A percentile compares a stretch with the other conserved stretches of the same genome.
Conservation (phyloP, 495 filamentous ascomycete genomes). For the Aspergillus ostianus region DNA sequence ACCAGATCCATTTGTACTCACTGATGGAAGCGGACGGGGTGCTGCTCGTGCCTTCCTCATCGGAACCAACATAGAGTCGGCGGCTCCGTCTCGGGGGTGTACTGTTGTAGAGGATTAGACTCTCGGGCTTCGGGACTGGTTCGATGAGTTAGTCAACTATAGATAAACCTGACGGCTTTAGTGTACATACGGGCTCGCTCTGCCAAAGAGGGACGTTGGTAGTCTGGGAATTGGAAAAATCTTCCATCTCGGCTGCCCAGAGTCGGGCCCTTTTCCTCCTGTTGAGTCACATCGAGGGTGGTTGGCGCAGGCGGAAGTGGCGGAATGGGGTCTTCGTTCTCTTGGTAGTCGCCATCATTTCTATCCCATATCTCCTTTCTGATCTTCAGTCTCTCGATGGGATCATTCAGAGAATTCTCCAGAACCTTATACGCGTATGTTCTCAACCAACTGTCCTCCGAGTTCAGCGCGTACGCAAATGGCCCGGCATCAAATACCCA, state of each 20-base stretch:
- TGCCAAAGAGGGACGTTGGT: conserved; percentile 18
- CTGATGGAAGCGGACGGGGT: conserved; percentile 12
- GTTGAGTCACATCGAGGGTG: background rate
- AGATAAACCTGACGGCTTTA: background rate
- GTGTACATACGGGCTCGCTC: conserved; percentile 1
- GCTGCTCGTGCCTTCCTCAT: conserved; percentile 3
- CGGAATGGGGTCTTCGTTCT: conserved; percentile 27
- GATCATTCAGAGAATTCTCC: conserved; percentile 14
- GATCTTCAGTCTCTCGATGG: conserved; percentile 11
- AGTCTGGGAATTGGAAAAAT: conserved; percentile 1
- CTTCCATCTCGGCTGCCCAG: background rate
- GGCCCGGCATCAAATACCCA: conserved; percentile 32
- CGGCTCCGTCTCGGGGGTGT: background rate
- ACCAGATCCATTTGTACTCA: conserved; percentile 36
- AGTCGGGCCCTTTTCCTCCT: background rate
- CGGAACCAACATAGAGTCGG: background rate
- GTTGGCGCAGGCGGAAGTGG: conserved; percentile 11
- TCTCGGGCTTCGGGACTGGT: background rate
- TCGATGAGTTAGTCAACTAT: background rate
- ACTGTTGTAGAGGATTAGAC: background rate
- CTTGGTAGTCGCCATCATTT: background rate
- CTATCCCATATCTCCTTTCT: conserved; percentile 13
- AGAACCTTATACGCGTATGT: conserved; percentile 22
- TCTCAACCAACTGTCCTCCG: conserved; percentile 13
- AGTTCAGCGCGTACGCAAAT: background rate